phyloP scores from a whole-genome alignment of 768 basidiomycete genomes.

The Mrakia gelida region DNA sequence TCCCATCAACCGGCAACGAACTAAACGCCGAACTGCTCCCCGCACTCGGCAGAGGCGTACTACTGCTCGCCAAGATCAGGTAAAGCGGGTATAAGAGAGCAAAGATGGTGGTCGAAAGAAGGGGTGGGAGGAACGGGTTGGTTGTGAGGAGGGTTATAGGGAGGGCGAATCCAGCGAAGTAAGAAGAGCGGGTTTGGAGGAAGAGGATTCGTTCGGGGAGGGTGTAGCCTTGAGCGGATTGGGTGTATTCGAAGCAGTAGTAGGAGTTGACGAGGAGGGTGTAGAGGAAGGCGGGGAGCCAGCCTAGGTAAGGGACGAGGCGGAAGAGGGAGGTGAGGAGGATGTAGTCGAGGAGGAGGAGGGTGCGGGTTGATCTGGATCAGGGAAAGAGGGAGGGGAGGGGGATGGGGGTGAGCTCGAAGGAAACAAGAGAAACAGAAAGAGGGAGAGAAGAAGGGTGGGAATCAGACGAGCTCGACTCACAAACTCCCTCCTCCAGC shows the following conservation, averaged over 20 bases:
- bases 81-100: constrained; percentile 42
- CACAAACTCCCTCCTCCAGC: constrained; percentile 17
- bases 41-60: constrained; percentile 11
- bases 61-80: constrained; percentile 12
- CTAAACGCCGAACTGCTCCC: background rate
- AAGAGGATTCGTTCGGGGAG: constrained; percentile 23
- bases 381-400: constrained; percentile 27
- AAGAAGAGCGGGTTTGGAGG: constrained; percentile 41
- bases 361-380: constrained; percentile 16
- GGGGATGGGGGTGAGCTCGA: constrained; percentile 30
- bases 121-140: constrained; percentile 39
- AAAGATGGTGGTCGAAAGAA: constrained; percentile 43
- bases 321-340: constrained; percentile 41
- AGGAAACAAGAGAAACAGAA: constrained; percentile 21
- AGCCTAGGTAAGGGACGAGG: constrained; percentile 36
- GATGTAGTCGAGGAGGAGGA: constrained; percentile 43
- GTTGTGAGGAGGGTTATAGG: constrained; percentile 36
- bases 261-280: constrained; percentile 42
- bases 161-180: constrained; percentile 44
- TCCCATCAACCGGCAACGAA: background rate
- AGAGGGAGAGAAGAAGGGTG: constrained; percentile 32
- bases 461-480: constrained; percentile 16
- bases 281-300: constrained; percentile 37
- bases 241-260: constrained; percentile 41
- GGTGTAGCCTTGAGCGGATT: constrained; percentile 28